These are phyloP conservation scores for Clarireedia homoeocarpa DNA, from an alignment of 2,329 filamentous ascomycete species.

Conservation along the genomic window DNA sequence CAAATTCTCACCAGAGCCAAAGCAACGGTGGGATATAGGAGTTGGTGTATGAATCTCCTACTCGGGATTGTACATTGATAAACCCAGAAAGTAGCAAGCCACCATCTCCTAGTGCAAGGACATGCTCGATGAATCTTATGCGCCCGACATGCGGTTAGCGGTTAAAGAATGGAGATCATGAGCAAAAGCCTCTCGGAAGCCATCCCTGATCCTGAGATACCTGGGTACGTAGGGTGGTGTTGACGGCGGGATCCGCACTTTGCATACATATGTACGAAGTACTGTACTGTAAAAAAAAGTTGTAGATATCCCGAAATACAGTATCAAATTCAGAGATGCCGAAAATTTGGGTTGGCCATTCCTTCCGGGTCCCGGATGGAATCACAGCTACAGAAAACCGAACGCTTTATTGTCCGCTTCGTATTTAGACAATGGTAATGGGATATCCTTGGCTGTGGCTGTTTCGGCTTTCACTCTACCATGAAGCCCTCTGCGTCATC, in stretches of 20 bases:
- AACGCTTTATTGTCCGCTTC: no score
- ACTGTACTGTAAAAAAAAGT: background rate
- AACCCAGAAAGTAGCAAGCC: conserved; percentile 2
- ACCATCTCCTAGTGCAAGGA: background rate
- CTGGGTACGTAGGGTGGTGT: background rate
- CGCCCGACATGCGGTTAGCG: conserved; percentile 1
- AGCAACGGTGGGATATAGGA: no score
- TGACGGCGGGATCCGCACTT: background rate
- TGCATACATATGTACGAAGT: background rate
- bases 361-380: no score
- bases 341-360: background rate
- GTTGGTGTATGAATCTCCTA: no score
- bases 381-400: no score
- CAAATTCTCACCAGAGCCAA: no score
- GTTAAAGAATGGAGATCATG: conserved; percentile 1
- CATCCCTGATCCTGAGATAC: background rate
- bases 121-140: conserved; percentile 5
- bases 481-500: background rate
- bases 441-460: background rate
- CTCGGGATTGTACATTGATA: no score
- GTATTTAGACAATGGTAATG: no score
- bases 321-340: background rate
- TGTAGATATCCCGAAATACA: background rate
- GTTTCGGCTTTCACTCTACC: background rate
- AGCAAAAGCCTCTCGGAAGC: background rate